phyloP scores from a whole-genome alignment of 805 yeast genomes.

The Yarrowia sp. region DNA sequence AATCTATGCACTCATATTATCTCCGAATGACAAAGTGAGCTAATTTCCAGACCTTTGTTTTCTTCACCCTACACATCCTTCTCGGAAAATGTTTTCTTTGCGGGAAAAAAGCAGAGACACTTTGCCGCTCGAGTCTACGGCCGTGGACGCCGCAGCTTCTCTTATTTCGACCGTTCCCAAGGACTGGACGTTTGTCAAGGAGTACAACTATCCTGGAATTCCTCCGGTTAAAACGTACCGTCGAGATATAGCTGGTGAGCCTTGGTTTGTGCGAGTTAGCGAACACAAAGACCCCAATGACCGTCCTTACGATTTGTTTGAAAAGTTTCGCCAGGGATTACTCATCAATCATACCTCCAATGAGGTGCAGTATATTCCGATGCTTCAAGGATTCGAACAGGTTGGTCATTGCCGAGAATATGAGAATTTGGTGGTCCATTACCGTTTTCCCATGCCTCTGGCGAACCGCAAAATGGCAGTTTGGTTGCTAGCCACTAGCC shows the following conservation, averaged over 20 bases:
- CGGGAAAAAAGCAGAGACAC: slow-evolving; percentile 29
- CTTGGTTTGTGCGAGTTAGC: slow-evolving; percentile 52
- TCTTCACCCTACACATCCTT: background rate
- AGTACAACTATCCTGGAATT: slow-evolving; percentile 2
- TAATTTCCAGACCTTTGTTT: background rate
- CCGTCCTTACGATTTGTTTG: slow-evolving; percentile 43
- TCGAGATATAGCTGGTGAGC: slow-evolving; percentile 45
- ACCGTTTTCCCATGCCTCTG: slow-evolving; percentile 51
- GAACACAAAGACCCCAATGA: slow-evolving; percentile 46
- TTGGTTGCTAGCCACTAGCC: slow-evolving; percentile 46
- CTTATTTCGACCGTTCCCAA: slow-evolving; percentile 2
- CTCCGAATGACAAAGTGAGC: background rate
- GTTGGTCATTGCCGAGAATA: slow-evolving; percentile 42
- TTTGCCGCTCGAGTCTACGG: slow-evolving; percentile 16
- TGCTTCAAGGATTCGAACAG: slow-evolving; percentile 45
- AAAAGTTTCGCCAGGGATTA: slow-evolving; percentile 46
- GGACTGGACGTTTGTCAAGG: slow-evolving; percentile 24
- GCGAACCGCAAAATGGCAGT: slow-evolving; percentile 50
- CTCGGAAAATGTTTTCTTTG: slow-evolving; percentile 12
- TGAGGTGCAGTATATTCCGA: slow-evolving; percentile 52
- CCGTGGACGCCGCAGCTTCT: slow-evolving; percentile 18
- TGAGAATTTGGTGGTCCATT: slow-evolving; percentile 46
- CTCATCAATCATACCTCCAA: slow-evolving; percentile 52
- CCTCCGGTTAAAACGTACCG: slow-evolving; percentile 44
- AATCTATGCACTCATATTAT: slow-evolving; percentile 5